phyloP scores from a whole-genome alignment of 441 rosid genomes.

The Corymbia calophylla region DNA sequence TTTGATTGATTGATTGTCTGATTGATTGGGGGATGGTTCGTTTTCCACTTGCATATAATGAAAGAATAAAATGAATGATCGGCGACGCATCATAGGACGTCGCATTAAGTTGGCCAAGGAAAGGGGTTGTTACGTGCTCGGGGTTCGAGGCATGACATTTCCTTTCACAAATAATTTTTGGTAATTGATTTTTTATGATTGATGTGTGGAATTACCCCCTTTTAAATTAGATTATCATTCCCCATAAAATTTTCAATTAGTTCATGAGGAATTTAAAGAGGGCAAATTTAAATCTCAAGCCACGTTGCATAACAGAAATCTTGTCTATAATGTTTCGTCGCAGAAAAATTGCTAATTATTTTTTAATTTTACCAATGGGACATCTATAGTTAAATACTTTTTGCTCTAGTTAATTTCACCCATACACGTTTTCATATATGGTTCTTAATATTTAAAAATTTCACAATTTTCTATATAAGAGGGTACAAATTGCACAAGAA shows the following conservation, averaged over 20 bases:
- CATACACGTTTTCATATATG: background rate
- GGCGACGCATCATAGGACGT: too few relatives aligned
- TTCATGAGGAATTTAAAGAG: background rate
- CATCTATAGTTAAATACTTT: too few relatives aligned
- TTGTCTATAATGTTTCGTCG: background rate
- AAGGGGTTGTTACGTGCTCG: too few relatives aligned
- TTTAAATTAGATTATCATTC: background rate
- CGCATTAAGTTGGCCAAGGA: too few relatives aligned
- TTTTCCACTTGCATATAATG: too few relatives aligned
- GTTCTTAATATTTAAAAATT: background rate
- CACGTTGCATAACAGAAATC: background rate
- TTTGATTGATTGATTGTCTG: too few relatives aligned
- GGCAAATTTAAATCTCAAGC: background rate
- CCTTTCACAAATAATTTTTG: background rate
- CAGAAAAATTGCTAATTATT: background rate
- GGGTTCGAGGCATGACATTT: too few relatives aligned
- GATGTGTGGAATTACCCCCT: background rate
- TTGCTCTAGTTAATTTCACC: background rate
- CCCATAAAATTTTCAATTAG: background rate
- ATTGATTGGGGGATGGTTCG: too few relatives aligned
- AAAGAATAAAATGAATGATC: too few relatives aligned
- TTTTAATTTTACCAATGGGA: background rate
- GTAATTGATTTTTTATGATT: background rate
- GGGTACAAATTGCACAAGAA: background rate
- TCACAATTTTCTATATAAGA: background rate